phyloP scores from a whole-genome alignment of 208 protist genomes.

The Crithidia bombi region DNA sequence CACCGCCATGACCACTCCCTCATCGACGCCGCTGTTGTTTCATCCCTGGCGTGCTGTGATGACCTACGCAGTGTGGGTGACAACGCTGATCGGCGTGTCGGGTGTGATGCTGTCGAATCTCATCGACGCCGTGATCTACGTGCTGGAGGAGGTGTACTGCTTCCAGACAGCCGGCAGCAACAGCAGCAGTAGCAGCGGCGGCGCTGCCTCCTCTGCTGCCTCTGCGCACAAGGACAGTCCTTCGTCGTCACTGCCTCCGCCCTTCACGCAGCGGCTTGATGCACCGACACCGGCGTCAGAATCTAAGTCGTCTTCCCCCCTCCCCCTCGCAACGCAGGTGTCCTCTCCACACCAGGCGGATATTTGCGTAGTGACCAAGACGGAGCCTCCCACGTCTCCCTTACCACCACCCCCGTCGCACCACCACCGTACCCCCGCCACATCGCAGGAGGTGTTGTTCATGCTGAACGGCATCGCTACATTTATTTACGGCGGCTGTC shows the following conservation, averaged over 20 bases:
- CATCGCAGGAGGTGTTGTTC: conserved; percentile 36
- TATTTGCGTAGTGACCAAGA: no score
- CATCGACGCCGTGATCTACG: conserved; percentile 54
- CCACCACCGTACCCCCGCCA: neutral
- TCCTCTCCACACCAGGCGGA: no score
- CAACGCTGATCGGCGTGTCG: conserved; percentile 34
- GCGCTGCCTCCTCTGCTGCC: neutral
- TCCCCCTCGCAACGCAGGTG: no score
- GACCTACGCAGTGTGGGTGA: conserved; percentile 3
- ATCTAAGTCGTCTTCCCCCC: no score
- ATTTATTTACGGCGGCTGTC: conserved; percentile 19
- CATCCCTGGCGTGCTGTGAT: neutral
- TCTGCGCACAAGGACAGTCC: no score
- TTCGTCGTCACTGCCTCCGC: no score
- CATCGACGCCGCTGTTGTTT: neutral
- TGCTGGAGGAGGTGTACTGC: conserved; percentile 61
- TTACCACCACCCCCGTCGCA: neutral
- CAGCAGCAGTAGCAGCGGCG: neutral
- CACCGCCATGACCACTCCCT: neutral
- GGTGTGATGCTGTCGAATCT: conserved; percentile 43
- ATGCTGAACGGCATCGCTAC: conserved; percentile 37
- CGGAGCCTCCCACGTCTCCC: neutral
- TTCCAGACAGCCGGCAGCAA: conserved; percentile 27
- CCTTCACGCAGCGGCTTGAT: no score
- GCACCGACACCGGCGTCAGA: no score